These are phyloP conservation scores for Fusarium graminum DNA, from an alignment of 2,329 filamentous ascomycete genomes.

Conservation along the genomic window DNA sequence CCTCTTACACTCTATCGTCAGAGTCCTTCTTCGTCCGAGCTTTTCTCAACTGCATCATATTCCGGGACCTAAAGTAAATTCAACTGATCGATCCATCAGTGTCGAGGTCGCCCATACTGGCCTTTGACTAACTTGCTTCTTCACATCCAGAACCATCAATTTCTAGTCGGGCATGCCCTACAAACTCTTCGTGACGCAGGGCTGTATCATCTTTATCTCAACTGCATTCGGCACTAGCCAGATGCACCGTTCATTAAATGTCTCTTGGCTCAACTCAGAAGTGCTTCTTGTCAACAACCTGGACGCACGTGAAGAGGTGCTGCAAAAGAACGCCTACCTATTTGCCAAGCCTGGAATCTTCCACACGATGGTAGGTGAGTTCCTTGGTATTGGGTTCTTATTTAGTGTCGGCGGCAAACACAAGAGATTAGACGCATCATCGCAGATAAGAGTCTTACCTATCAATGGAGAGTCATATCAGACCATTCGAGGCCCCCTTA, in stretches of 20 bases:
- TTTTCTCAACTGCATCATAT: background rate
- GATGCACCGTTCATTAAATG: constrained; percentile 22
- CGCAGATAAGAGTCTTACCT: background rate
- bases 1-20: background rate
- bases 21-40: background rate
- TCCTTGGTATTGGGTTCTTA: constrained; percentile 22
- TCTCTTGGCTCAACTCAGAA: constrained; percentile 30
- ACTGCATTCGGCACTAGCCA: constrained; percentile 33
- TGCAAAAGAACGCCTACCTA: constrained; percentile 21
- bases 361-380: constrained; percentile 31
- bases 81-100: accelerated
- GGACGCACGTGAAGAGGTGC: constrained; percentile 28
- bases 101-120: background rate
- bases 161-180: constrained; percentile 15
- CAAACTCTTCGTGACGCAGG: constrained; percentile 4
- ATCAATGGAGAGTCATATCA: background rate
- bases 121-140: accelerated
- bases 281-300: constrained; percentile 28
- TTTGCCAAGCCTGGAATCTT: constrained; percentile 34
- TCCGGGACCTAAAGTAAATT: constrained; percentile 14
- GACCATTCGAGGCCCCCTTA: constrained; percentile 2
- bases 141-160: constrained; percentile 10
- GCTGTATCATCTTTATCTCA: constrained; percentile 24
- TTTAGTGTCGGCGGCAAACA: constrained; percentile 34
- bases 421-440: constrained; percentile 25